Evolutionary conservation across 169 alveolate species (phyloP).

Genomic region (Eimeria acervulina): DNA sequence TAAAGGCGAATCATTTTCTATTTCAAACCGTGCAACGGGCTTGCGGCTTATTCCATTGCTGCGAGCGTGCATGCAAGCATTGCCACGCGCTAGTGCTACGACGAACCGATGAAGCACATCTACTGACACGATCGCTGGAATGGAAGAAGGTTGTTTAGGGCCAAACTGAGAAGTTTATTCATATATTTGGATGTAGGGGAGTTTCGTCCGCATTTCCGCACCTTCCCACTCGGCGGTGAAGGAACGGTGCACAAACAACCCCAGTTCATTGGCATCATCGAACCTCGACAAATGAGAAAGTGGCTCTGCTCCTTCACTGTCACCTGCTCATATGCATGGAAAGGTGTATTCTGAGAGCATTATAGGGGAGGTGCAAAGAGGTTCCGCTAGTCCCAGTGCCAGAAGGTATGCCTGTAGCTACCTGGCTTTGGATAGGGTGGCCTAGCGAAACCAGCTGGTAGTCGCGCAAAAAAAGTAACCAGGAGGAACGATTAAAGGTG

Average conservation of each 20-base stretch:
- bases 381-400: not conserved
- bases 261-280: not conserved
- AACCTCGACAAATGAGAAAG: not conserved
- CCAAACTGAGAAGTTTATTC: not conserved
- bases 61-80: constrained; percentile 61
- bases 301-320: not conserved
- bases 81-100: not conserved
- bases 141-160: not conserved
- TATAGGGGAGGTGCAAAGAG: not conserved
- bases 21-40: not conserved
- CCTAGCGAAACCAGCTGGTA: not conserved
- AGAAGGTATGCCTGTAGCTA: not conserved
- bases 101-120: constrained; percentile 23
- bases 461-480: not conserved
- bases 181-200: not conserved
- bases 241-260: constrained; percentile 22
- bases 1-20: not conserved
- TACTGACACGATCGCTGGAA: not conserved
- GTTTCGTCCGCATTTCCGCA: not conserved
- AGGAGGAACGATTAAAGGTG: no score
- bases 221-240: not conserved
- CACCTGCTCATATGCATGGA: not conserved
- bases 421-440: not conserved
- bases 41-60: not conserved
- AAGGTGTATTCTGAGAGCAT: not conserved